Evolutionary conservation across 345 rosid genomes (phyloP), one percentile per base, ranked within the genome.

Genomic region (Combretum micranthum): DNA sequence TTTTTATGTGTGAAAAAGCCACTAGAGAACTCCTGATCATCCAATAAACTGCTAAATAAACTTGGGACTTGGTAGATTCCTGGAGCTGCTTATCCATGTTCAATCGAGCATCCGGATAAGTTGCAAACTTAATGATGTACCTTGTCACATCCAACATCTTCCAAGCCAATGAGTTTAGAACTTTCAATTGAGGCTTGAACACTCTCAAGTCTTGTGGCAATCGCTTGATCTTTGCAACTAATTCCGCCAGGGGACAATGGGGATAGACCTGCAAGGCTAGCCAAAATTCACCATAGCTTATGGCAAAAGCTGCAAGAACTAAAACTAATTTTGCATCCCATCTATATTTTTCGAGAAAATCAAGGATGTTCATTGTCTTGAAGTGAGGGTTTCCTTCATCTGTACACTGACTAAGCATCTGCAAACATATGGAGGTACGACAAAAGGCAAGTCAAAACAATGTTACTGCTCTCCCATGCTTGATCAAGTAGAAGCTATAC

Each of bases 281-380:
- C 73, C 78, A 71, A 60, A 87, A 71, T 68, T 76, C 78, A 55
- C 90, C 85, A 56, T 80, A 87, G 76, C 53, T 64, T 54, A 73
- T 52, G 53, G 84, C 80, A 62, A 87, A 76, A 64, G 84, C 87
- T 62, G 91, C 85, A 45, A 90, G 85, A 45, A 78, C 70, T 64
- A 90, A 54, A 47, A 51, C 86, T 61, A 82, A 46, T 75, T 90
- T 87, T 15, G 84, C 87, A 65, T 79, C 96, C 97, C 96, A 90
- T 69, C 67, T 69, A 57, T 81, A 82, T 22, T 61, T 77, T 50
- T 76, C 74, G 37, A 90, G 80, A 66, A 65, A 72, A 70, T 85
- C 83, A 14, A 90, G 79, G 70, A 80, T 19, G 53, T 18, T 32
- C 82, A 87, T 75, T 26, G 89, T 82, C 59, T 79, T 71, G 1